Conservation (phyloP, 2,329 filamentous ascomycete species). For the Phyllosticta citriasiana region DNA sequence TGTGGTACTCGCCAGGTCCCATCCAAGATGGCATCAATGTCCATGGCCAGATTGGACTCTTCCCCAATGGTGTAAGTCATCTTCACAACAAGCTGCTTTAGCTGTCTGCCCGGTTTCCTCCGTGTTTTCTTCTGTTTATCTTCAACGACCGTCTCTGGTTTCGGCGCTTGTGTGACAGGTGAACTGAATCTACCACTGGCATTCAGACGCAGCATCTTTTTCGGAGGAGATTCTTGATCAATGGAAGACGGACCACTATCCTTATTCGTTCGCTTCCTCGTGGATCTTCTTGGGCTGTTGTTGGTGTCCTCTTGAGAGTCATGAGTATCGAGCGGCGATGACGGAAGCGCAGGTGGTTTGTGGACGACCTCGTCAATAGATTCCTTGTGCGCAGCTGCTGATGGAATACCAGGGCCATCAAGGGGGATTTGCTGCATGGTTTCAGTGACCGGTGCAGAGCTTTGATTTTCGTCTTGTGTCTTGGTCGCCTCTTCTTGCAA, state of each 20-base stretch:
- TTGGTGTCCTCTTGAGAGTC: not conserved
- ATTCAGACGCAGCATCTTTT: conserved; percentile 31
- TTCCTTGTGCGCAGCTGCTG: not conserved
- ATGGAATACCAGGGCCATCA: not conserved
- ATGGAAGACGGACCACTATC: not conserved
- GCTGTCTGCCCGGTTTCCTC: conserved; percentile 17
- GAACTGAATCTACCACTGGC: conserved; percentile 38
- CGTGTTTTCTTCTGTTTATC: conserved; percentile 30
- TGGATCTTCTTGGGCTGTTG: not conserved
- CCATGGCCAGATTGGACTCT: conserved; percentile 41
- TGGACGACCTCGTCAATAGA: not conserved
- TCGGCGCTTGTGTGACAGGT: conserved; percentile 26
- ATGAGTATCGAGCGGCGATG: not conserved
- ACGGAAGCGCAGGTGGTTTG: not conserved
- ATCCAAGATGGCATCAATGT: conserved; percentile 54
- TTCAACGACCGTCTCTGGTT: conserved; percentile 11
- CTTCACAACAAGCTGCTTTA: conserved; percentile 36
- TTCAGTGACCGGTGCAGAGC: not conserved
- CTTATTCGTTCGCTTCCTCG: not conserved
- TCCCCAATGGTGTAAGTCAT: conserved; percentile 51
- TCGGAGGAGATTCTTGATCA: conserved; percentile 17
- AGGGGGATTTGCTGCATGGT: not conserved
- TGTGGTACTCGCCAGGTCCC: conserved; percentile 23
- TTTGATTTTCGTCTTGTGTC: not conserved
- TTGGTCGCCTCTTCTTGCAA: conserved; percentile 18